Evolutionary conservation across 495 filamentous ascomycete genomes (phyloP).

Genomic region (Neurospora sp.): DNA sequence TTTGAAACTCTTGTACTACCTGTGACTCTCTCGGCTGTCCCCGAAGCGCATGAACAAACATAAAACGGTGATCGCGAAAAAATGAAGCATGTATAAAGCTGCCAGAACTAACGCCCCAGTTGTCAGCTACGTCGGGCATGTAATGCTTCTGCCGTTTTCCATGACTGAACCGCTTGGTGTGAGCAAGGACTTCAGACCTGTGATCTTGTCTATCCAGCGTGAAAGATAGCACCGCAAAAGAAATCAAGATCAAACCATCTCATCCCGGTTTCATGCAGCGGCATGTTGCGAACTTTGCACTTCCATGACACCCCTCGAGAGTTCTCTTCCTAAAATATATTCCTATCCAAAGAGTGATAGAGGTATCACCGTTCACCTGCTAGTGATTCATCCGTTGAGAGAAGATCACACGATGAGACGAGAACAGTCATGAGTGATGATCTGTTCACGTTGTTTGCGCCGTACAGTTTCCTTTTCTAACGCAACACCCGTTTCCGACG

Average conservation of each 20-base stretch:
- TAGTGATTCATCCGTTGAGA: background rate
- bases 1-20: background rate
- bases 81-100: background rate
- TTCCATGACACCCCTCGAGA: background rate
- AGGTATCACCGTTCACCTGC: background rate
- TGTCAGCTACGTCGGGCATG: background rate
- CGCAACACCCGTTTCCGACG: background rate
- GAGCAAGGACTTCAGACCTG: background rate
- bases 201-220: background rate
- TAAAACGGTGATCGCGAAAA: background rate
- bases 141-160: background rate
- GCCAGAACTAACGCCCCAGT: background rate
- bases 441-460: background rate
- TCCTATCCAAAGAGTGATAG: background rate
- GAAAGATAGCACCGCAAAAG: background rate
- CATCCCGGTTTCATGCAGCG: background rate
- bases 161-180: background rate
- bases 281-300: background rate
- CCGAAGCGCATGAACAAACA: background rate
- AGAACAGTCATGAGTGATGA: background rate
- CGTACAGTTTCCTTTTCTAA: background rate
- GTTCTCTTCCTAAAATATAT: background rate
- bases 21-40: background rate
- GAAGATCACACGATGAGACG: background rate
- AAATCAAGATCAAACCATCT: background rate